Conservation (phyloP, 257 asterid species). For the Plantago ovata region DNA sequence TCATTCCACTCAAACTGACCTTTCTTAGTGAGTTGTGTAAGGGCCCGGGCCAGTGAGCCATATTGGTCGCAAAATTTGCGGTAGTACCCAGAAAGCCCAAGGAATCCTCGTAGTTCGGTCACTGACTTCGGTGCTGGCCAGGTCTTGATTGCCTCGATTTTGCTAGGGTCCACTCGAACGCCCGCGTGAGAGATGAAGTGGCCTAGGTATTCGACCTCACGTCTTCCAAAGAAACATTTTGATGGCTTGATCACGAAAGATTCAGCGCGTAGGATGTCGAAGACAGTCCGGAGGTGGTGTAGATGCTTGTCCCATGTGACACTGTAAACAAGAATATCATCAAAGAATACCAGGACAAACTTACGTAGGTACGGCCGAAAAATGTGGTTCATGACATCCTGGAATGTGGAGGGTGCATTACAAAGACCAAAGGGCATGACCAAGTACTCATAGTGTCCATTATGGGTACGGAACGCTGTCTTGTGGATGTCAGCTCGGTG, state of each 20-base stretch:
- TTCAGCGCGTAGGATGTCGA: not conserved
- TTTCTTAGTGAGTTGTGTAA: too few species aligned
- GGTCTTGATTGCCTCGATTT: not conserved
- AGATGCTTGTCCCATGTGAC: not conserved
- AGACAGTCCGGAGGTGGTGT: not conserved
- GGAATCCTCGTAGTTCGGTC: not conserved
- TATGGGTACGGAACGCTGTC: not conserved
- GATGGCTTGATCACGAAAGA: not conserved
- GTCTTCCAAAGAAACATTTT: not conserved
- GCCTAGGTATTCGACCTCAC: not conserved
- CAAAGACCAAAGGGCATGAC: not conserved
- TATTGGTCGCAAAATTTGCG: not conserved
- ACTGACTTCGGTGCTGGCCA: not conserved
- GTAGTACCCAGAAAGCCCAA: not conserved
- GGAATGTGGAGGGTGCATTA: not conserved
- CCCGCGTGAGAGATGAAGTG: not conserved
- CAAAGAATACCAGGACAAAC: not conserved
- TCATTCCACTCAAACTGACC: not conserved
- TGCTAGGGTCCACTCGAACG: not conserved
- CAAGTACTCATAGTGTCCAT: not conserved
- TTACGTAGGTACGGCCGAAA: not conserved
- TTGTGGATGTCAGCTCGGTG: not conserved
- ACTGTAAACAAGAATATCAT: not conserved
- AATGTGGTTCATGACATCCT: not conserved
- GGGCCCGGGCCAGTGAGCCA: not conserved